Evolutionary conservation across 1,139 yeast genomes (phyloP), one percentile per base, ranked within the genome.

Genomic region (Saccharomyces hybrid): DNA sequence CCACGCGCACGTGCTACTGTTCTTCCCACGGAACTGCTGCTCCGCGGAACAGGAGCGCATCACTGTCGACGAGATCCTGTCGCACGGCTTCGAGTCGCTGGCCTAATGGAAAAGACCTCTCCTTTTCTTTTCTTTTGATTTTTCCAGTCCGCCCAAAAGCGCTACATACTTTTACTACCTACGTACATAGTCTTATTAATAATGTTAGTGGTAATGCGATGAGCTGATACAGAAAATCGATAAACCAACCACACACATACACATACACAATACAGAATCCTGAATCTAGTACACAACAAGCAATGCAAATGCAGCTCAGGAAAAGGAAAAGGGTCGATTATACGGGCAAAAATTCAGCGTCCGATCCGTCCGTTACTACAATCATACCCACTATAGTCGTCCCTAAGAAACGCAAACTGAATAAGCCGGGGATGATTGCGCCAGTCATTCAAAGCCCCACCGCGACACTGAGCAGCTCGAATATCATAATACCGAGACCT

Each of bases 1-100:
- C 49, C 88, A 83, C 66, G 70, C 83, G 42, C 88, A 83, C 67
- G 79, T 83, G 4, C 65, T 82, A 26, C 29, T 48, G 27, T 38
- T 9, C 11, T 38, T 38, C 11, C 44, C 44, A 9, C 44, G 44
- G 44, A 19, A 38, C 11, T 12, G 11, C 24, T 38, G 19, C 11
- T 38, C 44, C 44, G 44, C 44, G 44, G 44, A 38, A 38, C 44
- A 38, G n/a, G n/a, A 19, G 19, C 11, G 9, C 16, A 4, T 19
- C 9, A 19, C 44, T 2, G 26, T 38, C 11, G 44, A 38, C 24
- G 44, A 16, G 8, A 38, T 38, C 44, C 44, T 38, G 4, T 38
- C 24, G 19, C 44, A 38, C 44, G 44, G 44, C 9, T 38, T 38
- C 12, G 44, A 38, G 26, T 26, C 44, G 7, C 24, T 38, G 11